These are phyloP conservation scores for Chalciporus sp. DNA, from an alignment of 1,284 basidiomycete species.

Conservation along the genomic window DNA sequence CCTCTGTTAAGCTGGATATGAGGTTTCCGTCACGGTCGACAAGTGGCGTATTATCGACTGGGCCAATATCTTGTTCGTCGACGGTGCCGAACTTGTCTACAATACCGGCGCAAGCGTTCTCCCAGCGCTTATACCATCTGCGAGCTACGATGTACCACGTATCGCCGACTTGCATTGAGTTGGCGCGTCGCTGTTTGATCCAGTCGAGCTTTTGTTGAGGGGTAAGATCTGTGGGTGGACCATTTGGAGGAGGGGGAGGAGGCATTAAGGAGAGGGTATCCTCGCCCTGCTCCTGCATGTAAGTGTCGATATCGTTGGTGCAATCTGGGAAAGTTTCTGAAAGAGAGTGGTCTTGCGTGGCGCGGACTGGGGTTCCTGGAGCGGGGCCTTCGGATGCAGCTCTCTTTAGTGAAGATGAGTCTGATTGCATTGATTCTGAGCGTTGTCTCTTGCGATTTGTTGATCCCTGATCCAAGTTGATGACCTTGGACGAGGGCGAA, in stretches of 20 bases:
- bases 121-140: slow-evolving; percentile 77
- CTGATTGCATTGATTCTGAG: slow-evolving; percentile 52
- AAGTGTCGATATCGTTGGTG: slow-evolving; percentile 59
- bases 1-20: slow-evolving; percentile 54
- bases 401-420: slow-evolving; percentile 70
- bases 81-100: slow-evolving; percentile 66
- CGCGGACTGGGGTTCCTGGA: slow-evolving; percentile 42
- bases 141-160: slow-evolving; percentile 79
- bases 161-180: slow-evolving; percentile 62
- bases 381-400: slow-evolving; percentile 61
- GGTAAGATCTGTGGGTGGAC: slow-evolving; percentile 31
- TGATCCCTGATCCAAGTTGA: slow-evolving; percentile 26
- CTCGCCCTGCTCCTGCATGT: slow-evolving; percentile 72
- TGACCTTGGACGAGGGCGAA: slow-evolving; percentile 30
- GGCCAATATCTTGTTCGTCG: slow-evolving; percentile 64
- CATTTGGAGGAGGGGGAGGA: slow-evolving; percentile 25
- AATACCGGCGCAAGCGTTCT: slow-evolving; percentile 66
- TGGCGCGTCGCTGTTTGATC: slow-evolving; percentile 49
- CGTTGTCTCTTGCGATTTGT: slow-evolving; percentile 49
- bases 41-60: slow-evolving; percentile 74
- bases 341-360: slow-evolving; percentile 39
- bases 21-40: slow-evolving; percentile 58
- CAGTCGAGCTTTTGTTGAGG: slow-evolving; percentile 49
- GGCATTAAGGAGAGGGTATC: slow-evolving; percentile 33
- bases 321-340: background rate